These are phyloP conservation scores for Tolypocladium capitatum DNA, from an alignment of 2,329 filamentous ascomycete genomes.

Conservation along the genomic window DNA sequence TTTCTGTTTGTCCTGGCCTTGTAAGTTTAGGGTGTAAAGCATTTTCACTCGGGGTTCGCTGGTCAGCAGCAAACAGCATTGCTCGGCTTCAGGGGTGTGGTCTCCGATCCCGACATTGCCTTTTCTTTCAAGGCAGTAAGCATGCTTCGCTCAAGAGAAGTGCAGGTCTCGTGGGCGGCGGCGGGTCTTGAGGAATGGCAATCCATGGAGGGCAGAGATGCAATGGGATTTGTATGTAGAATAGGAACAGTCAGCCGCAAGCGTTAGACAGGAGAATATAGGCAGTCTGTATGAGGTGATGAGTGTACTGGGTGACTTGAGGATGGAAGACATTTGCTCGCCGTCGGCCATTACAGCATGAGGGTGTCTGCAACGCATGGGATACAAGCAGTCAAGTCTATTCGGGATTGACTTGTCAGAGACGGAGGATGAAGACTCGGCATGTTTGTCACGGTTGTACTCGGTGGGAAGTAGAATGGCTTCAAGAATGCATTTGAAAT, in stretches of 20 bases:
- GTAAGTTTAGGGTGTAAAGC: background rate
- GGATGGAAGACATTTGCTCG: no score
- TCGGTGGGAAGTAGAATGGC: background rate
- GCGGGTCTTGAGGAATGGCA: constrained; percentile 3
- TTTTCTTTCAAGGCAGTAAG: background rate
- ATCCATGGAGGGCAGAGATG: constrained; percentile 3
- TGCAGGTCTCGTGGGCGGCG: constrained; percentile 17
- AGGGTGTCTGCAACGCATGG: no score
- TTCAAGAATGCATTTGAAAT: constrained; percentile 19
- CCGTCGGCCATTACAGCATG: no score
- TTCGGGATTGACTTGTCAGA: no score
- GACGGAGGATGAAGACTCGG: background rate
- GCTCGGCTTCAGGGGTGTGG: background rate
- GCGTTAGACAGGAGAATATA: background rate
- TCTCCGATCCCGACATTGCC: background rate
- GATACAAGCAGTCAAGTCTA: no score
- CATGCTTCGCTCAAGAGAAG: constrained; percentile 12
- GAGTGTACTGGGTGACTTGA: background rate
- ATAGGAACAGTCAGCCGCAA: background rate
- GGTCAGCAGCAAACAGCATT: background rate
- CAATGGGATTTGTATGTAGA: constrained; percentile 8
- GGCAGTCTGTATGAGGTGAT: background rate
- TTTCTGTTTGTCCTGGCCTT: background rate
- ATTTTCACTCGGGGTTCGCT: background rate
- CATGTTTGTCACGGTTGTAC: background rate